Evolutionary conservation across 2,329 filamentous ascomycete genomes (phyloP), one percentile per base, ranked within the genome.

Genomic region (Stagonosporopsis rhizophila): DNA sequence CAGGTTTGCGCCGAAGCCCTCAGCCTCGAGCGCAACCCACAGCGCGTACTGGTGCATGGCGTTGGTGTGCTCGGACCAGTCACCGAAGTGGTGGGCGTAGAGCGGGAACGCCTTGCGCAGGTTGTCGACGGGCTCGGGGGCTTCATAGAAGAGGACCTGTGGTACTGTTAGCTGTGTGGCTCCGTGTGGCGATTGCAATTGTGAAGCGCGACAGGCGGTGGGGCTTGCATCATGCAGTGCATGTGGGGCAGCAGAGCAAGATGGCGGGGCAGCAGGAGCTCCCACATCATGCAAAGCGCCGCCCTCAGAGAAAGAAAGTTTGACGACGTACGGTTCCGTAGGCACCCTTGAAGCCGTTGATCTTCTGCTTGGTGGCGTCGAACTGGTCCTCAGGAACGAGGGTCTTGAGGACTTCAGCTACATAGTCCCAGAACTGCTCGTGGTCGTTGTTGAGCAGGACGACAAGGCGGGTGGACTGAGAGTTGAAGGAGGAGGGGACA

Each of bases 401-500:
- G 20, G 81, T 80, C 80, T 88, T 87, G 56, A 94, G 82, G 49
- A 83, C 78, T 25, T 88, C 85, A 58, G 81, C 77, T 52, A 87
- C 83, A 57, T 92, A 82, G 74, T 91, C 88, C 94, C 93, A 97
- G 67, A 96, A 86, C 80, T 90, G 89, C 69, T 92, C 87, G 81
- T 97, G 93, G 77, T 96, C 90, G 60, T 84, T 85, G 70, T 89
- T 88, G 70, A 95, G 83, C 51, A 97, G 85, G 47, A 96, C 84
- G 44, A 96, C 84, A 56, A 89, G 79, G 57, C 93, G 88, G 65
- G 90, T 89, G 65, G 87, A 87, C 81, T 96, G 93, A 38, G 87
- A 90, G 86, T 97, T 96, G 88, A 96, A 97, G 62, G 88, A 87
- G 48, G 86, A 89, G 38, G 93, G 93, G 1, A 89, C 83, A 75